Base-by-base conservation (phyloP, 139 green algal genomes). In the Tetradesmus lagerheimii region DNA sequence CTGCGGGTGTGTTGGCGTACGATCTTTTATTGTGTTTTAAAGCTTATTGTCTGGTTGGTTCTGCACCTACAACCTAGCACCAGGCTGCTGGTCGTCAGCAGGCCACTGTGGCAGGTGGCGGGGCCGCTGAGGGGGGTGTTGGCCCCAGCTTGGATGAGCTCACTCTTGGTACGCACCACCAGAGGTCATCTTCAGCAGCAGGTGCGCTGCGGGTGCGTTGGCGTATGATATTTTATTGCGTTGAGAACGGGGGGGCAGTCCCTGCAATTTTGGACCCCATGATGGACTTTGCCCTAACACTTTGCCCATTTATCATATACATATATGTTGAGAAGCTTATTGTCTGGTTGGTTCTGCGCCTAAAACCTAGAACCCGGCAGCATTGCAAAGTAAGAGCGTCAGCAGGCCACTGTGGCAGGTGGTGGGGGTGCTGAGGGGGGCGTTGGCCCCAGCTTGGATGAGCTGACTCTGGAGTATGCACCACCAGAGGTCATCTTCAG, bases 391-490 rank as follows among this genome's bases (percentile, higher is more conserved):
- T 87, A 62, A 62, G 82, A 57, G 3, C 78, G 39, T 6, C 78
- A 62, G 78, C 78, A 34, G 38, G 38, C 23, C 39, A 20, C 29
- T 14, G 4, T 39, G 2, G 41, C 50, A 1, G 38, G 25, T 47
- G 43, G 29, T 39, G 23, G 1, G 16, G 76, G 80, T 23, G 74
- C 95, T 84, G 97, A 95, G 74, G 94, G 93, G 8, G 23, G 2
- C 8, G 53, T 81, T 3, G 95, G 96, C 0, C 95, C 96, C 31
- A 94, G 90, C 20, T 83, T 88, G 0, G 91, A 82, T 35, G 88
- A 97, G 84, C 92, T 96, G 50, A 97, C 95, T 0, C 50, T 91
- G 31, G 94, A 97, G 92, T 97, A 97, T 79, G 93, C 94, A n/a
- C 95, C 95, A 6, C 95, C 95, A 4, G 95, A 97, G 88, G 94